Conservation (phyloP, 2,329 filamentous ascomycete species). For the Scytalidium lignicola region DNA sequence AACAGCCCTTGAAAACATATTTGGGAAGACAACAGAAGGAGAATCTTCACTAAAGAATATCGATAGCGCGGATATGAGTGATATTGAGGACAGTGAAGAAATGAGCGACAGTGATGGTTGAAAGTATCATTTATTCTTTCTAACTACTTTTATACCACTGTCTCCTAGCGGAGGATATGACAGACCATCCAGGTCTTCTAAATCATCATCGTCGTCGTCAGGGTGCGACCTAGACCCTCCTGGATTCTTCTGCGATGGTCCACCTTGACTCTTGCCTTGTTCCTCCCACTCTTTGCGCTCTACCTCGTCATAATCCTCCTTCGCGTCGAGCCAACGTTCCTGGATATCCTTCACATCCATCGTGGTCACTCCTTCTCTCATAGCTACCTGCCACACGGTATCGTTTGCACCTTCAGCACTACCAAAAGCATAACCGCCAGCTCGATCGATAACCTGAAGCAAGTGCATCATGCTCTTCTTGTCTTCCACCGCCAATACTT, state of each 20-base stretch:
- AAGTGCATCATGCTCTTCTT: constrained; percentile 96
- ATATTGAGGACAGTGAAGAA: constrained; percentile 43
- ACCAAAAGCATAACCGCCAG: constrained; percentile 89
- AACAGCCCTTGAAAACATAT: constrained; percentile 34
- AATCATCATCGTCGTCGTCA: constrained; percentile 35
- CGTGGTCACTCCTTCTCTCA: constrained; percentile 68
- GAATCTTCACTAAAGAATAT: constrained; percentile 31
- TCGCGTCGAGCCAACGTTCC: constrained; percentile 90
- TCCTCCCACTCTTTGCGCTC: constrained; percentile 73
- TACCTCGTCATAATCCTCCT: constrained; percentile 78
- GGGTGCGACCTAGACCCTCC: constrained; percentile 20
- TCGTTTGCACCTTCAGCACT: constrained; percentile 89
- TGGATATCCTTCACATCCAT: constrained; percentile 88
- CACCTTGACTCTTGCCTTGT: constrained; percentile 53
- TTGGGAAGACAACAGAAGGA: constrained; percentile 23
- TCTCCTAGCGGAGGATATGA: constrained; percentile 41
- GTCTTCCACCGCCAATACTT: constrained; percentile 92
- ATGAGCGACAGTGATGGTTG: constrained; percentile 38
- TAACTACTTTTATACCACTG: constrained; percentile 65
- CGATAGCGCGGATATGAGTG: constrained; percentile 40
- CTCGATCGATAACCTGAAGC: constrained; percentile 82
- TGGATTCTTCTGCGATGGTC: constrained; percentile 31
- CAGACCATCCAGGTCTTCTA: constrained; percentile 48
- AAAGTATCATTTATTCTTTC: constrained; percentile 51
- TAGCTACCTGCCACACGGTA: constrained; percentile 93